phyloP scores from a whole-genome alignment of 2,329 filamentous ascomycete species.

The Thielaviopsis musarum region DNA sequence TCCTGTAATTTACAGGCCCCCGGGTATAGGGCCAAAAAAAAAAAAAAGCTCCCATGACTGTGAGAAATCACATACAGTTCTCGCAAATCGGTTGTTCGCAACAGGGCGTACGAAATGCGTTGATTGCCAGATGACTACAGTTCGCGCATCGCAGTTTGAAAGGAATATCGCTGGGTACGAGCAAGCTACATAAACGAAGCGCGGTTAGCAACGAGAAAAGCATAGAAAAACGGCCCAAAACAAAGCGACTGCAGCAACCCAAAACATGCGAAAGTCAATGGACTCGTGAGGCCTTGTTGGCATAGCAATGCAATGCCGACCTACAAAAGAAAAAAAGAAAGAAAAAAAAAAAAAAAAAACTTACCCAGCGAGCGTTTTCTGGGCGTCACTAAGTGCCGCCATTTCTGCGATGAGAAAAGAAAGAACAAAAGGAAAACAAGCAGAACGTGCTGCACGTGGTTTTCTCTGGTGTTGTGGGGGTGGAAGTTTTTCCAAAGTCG shows the following conservation, averaged over 20 bases:
- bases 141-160: constrained; percentile 89
- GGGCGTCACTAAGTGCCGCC: constrained; percentile 28
- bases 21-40: constrained; percentile 1
- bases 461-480: background rate
- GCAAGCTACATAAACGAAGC: constrained; percentile 35
- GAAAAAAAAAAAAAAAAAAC: constrained; percentile 10
- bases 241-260: background rate
- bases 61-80: constrained; percentile 43
- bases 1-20: background rate
- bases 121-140: constrained; percentile 79
- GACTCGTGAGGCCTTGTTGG: background rate
- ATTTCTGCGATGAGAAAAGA: constrained; percentile 1
- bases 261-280: background rate
- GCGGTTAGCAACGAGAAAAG: constrained; percentile 11
- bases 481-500: background rate
- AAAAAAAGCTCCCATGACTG: constrained; percentile 1
- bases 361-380: constrained; percentile 42
- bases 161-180: constrained; percentile 74
- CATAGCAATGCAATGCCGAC: background rate
- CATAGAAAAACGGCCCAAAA: background rate
- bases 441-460: background rate
- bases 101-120: constrained; percentile 81
- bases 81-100: constrained; percentile 94
- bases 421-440: background rate
- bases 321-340: background rate